A percentile compares a stretch with the other conserved stretches of the same genome.
Conservation (phyloP, 2,329 filamentous ascomycete genomes). For the Tolypocladium pustulatum region DNA sequence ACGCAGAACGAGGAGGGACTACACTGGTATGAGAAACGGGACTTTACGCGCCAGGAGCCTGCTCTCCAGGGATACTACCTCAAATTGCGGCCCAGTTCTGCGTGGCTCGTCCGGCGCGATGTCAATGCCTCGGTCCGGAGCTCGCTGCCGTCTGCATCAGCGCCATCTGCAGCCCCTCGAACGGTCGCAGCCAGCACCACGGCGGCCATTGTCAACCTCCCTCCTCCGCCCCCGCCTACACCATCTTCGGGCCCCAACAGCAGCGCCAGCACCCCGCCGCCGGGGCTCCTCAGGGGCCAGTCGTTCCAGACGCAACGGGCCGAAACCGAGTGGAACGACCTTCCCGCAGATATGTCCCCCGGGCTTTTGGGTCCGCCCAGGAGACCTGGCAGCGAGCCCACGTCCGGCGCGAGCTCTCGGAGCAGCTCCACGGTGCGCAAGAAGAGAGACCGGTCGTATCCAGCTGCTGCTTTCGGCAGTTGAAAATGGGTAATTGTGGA, state of each 20-base stretch:
- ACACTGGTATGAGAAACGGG: conserved; percentile 49
- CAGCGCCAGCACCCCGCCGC: conserved; percentile 12
- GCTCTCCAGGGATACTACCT: conserved; percentile 50
- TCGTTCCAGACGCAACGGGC: conserved; percentile 51
- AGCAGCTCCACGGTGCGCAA: conserved; percentile 44
- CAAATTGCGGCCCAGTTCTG: conserved; percentile 49
- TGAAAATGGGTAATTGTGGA: conserved; percentile 7
- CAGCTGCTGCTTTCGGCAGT: conserved; percentile 49
- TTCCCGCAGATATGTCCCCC: conserved; percentile 48
- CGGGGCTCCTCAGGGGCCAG: conserved; percentile 17
- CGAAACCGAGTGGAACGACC: conserved; percentile 55
- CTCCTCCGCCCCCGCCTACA: conserved; percentile 12
- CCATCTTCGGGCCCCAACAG: conserved; percentile 3
- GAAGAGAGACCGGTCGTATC: conserved; percentile 52
- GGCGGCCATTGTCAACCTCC: conserved; percentile 20
- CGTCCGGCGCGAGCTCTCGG: conserved; percentile 38
- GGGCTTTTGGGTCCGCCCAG: conserved; percentile 17
- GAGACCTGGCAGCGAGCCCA: conserved; percentile 17
- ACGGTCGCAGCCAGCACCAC: conserved; percentile 14
- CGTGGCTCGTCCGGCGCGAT: conserved; percentile 45
- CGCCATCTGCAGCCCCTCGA: conserved; percentile 5
- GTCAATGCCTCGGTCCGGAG: conserved; percentile 19
- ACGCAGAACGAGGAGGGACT: conserved; percentile 54
- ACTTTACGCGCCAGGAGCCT: conserved; percentile 39
- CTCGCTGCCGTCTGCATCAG: conserved; percentile 9